Base-by-base conservation (phyloP, 352 stramenopile species). In the Pythium dissimile region DNA sequence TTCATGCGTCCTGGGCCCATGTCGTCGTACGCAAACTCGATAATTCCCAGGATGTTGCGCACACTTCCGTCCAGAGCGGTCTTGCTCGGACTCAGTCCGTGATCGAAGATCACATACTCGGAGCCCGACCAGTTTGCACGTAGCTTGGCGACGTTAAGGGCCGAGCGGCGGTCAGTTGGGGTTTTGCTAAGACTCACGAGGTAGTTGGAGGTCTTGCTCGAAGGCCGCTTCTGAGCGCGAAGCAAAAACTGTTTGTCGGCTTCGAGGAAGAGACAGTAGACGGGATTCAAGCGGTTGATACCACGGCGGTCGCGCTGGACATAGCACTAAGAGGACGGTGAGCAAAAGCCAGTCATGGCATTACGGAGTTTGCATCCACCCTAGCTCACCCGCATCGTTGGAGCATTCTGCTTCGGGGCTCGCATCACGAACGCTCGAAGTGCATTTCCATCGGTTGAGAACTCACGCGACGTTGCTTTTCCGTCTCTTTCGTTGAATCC, bases 11-110 rank as follows among this genome's bases (percentile, higher is more conserved):
- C 80, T 15, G 80, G 80, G 0, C 80, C 77, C 61, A 88, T 85
- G 5, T 87, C 77, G 46, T 92, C 82, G 59, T 89, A 89, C 15
- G 71, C 74, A 26, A 86, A 88, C 42, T 83, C 73, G 11, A 90
- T 46, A 3, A 75, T 26, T 1, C 56, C 75, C 6, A 92, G 59
- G 13, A 87, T 62, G 21, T 49, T 62, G 9, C 75, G 80, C 15
- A 85, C 64, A 42, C 61, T 84, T 21, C 65, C 60, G 13, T 77
- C 74, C 3, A 84, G 39, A 3, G 73, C 71, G 0, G 70, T 78
- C 42, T 79, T 75, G 28, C 8, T 53, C 0, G 75, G 78, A 51
- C 67, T 86, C 51, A 87, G 61, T 2, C 77, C 80, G 23, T 79
- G 59, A 39, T 90, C 62, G 46, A 78, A 87, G 31, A 88, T 54